Percentiles rank a stretch among this genome's conserved stretches.
phyloP scores from a whole-genome alignment of 805 yeast species.

The Candida namnaoensis region DNA sequence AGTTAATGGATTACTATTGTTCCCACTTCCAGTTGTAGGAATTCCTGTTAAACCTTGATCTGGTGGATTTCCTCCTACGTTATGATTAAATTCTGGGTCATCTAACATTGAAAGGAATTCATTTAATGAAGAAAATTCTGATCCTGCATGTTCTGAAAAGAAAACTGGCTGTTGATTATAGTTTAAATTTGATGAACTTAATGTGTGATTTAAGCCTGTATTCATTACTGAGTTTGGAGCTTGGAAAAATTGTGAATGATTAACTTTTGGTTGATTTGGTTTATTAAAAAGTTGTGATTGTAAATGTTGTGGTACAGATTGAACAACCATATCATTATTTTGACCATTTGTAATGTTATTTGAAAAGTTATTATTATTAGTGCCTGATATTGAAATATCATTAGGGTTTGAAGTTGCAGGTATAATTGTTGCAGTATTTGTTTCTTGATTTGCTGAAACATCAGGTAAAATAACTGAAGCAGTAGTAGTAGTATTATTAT shows the following conservation, averaged over 20 bases:
- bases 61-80: no score
- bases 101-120: constrained; percentile 88
- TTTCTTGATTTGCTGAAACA: constrained; percentile 3
- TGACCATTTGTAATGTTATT: no score
- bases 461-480: no score
- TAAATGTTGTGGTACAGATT: constrained; percentile 12
- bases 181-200: not conserved
- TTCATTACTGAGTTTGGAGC: not conserved
- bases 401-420: no score
- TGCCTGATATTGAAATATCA: no score
- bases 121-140: constrained; percentile 83
- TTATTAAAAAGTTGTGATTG: constrained; percentile 7
- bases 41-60: constrained; percentile 1
- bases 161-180: constrained; percentile 62
- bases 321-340: constrained; percentile 1
- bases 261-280: no score
- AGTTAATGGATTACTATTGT: constrained; percentile 3
- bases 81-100: constrained; percentile 50
- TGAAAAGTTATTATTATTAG: no score
- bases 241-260: no score
- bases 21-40: constrained; percentile 5
- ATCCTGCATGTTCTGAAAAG: constrained; percentile 86
- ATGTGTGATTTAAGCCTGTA: not conserved
- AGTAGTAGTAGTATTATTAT: no score
- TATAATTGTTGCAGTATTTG: constrained; percentile 3